Evolutionary conservation across 192 early-diverging fungal species (phyloP).

Genomic region (Podila minutissima): DNA sequence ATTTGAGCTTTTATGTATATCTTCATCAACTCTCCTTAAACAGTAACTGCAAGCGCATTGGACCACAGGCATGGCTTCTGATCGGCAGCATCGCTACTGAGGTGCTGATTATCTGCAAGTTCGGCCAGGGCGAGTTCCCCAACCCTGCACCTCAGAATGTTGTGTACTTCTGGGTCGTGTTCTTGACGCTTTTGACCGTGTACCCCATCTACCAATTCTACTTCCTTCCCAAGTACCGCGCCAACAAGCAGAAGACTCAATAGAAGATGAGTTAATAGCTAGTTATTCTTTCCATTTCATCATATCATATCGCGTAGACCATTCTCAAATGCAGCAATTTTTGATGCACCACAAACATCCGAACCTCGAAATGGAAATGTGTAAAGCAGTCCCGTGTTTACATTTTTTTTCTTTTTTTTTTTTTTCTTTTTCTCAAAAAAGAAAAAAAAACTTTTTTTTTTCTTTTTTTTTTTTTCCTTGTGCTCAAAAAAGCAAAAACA

Average conservation of each 20-base stretch:
- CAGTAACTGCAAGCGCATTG: constrained; percentile 87
- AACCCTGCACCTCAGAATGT: constrained; percentile 78
- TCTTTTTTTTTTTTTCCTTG: background rate
- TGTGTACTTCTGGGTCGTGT: constrained; percentile 77
- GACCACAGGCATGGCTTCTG: constrained; percentile 93
- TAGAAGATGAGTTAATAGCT: background rate
- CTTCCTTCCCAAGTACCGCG: constrained; percentile 22
- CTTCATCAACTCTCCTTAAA: background rate
- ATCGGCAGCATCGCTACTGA: constrained; percentile 90
- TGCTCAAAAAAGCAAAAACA: constrained; percentile 3
- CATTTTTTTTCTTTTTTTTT: background rate
- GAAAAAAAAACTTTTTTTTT: background rate
- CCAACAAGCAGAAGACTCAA: constrained; percentile 17
- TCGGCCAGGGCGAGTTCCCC: constrained; percentile 86
- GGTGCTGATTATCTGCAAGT: constrained; percentile 92
- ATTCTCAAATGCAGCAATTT: background rate
- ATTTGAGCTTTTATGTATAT: background rate
- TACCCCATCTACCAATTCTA: constrained; percentile 85
- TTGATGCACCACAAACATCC: too few relatives aligned
- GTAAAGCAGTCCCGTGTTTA: background rate
- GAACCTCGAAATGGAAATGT: too few relatives aligned
- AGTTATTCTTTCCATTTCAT: background rate
- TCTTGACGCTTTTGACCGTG: constrained; percentile 64
- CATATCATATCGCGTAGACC: background rate
- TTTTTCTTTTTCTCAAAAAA: constrained; percentile 3